A percentile compares a stretch with the other conserved stretches of the same genome.
These are phyloP conservation scores for Ajuga reptans DNA, from an alignment of 305 asterid genomes.

Conservation along the genomic window DNA sequence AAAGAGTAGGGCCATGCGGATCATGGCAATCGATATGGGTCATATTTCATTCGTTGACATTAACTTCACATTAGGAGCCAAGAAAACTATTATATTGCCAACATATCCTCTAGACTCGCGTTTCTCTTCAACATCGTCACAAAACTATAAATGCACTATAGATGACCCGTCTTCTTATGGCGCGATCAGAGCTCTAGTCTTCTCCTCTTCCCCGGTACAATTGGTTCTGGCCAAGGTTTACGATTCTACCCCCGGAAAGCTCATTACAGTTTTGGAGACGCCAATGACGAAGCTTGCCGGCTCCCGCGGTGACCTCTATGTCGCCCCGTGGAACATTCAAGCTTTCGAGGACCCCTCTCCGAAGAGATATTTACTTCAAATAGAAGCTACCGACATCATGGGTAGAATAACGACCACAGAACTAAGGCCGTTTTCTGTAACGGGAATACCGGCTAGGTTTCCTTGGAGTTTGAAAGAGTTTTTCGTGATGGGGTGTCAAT, in stretches of 20 bases:
- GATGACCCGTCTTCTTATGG: conserved; percentile 34
- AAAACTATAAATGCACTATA: conserved; percentile 32
- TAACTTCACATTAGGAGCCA: conserved; percentile 49
- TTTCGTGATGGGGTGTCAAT: conserved; percentile 91
- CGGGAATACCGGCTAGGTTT: conserved; percentile 47
- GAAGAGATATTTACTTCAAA: conserved; percentile 59
- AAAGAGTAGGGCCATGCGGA: conserved; percentile 67
- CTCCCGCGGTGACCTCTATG: conserved; percentile 60
- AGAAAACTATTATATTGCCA: conserved; percentile 66
- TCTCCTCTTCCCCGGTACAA: conserved; percentile 57
- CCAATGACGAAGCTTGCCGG: conserved; percentile 45
- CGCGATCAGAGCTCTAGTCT: conserved; percentile 60
- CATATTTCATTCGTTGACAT: conserved; percentile 63
- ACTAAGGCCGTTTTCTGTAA: conserved; percentile 72
- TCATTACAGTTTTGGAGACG: conserved; percentile 51
- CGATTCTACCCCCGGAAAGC: conserved; percentile 55
- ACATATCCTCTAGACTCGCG: conserved; percentile 83
- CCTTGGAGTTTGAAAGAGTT: conserved; percentile 75
- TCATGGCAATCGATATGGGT: conserved; percentile 78
- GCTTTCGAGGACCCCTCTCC: conserved; percentile 89
- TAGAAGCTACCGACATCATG: conserved; percentile 54
- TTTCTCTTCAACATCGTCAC: conserved; percentile 35
- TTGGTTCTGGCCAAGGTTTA: conserved; percentile 74
- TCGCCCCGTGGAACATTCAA: conserved; percentile 60
- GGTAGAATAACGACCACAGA: conserved; percentile 56